Conservation (phyloP, 1,284 basidiomycete species). For the Schizopora paradoxa region DNA sequence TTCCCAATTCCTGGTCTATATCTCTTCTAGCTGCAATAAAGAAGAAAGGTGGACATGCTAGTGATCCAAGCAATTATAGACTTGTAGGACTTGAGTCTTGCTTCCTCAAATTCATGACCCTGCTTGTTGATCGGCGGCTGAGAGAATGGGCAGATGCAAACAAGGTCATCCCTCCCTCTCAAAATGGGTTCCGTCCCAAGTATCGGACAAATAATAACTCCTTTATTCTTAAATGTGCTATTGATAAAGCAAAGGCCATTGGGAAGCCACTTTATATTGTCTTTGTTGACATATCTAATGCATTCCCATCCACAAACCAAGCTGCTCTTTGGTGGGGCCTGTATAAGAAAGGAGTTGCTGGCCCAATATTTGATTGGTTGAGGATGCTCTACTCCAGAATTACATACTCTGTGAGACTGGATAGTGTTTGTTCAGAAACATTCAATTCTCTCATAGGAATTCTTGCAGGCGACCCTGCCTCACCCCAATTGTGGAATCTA, state of each 20-base stretch:
- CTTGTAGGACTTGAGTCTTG: slow-evolving; percentile 30
- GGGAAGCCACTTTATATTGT: slow-evolving; percentile 24
- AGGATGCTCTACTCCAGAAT: slow-evolving; percentile 24
- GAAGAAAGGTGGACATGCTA: slow-evolving; percentile 21
- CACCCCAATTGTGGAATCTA: slow-evolving; percentile 17
- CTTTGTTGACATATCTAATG: slow-evolving; percentile 30
- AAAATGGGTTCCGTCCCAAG: slow-evolving; percentile 24
- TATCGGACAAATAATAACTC: slow-evolving; percentile 25
- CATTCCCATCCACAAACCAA: slow-evolving; percentile 31
- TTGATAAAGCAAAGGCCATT: slow-evolving; percentile 22
- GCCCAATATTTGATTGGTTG: slow-evolving; percentile 31
- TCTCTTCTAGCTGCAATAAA: slow-evolving; percentile 24
- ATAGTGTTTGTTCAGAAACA: not conserved
- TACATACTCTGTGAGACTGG: slow-evolving; percentile 23
- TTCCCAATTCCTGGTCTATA: slow-evolving; percentile 22
- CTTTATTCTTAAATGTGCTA: slow-evolving; percentile 25
- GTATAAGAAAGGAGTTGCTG: slow-evolving; percentile 19
- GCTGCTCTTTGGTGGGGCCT: slow-evolving; percentile 30
- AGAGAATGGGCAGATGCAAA: slow-evolving; percentile 19
- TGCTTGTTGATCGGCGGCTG: slow-evolving; percentile 22
- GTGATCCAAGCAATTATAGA: slow-evolving; percentile 25
- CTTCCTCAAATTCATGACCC: slow-evolving; percentile 28
- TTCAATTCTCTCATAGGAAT: slow-evolving; percentile 5
- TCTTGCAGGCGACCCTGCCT: slow-evolving; percentile 16
- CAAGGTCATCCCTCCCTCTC: slow-evolving; percentile 20